These are phyloP conservation scores for Cicer pinnatifidum DNA, from an alignment of 306 rosid species.

Conservation along the genomic window DNA sequence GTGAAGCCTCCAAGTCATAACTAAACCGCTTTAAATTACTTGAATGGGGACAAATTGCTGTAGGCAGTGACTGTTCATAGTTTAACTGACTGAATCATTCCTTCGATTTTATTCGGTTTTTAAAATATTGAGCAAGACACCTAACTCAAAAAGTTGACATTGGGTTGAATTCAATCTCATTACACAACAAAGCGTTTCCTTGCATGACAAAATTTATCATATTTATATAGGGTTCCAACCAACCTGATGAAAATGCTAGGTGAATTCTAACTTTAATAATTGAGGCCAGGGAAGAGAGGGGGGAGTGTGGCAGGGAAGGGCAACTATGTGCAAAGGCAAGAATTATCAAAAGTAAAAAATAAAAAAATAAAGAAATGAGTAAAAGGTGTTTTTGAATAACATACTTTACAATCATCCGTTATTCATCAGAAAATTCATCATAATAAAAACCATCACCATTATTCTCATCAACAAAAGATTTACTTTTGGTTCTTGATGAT, in stretches of 20 bases:
- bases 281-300: background rate
- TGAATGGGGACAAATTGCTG: too few species aligned
- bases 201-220: background rate
- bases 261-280: background rate
- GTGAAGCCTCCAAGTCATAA: too few species aligned
- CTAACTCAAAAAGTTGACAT: too few species aligned
- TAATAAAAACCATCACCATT: constrained; percentile 54
- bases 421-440: constrained; percentile 64
- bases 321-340: constrained; percentile 9
- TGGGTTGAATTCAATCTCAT: background rate
- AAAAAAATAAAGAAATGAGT: background rate
- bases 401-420: constrained; percentile 18
- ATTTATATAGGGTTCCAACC: background rate
- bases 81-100: too few species aligned
- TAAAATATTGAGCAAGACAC: background rate
- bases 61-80: too few species aligned
- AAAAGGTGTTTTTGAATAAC: background rate
- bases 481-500: constrained; percentile 54
- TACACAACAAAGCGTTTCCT: background rate
- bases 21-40: too few species aligned
- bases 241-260: background rate
- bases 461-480: constrained; percentile 56
- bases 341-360: background rate
- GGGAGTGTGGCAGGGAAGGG: background rate
- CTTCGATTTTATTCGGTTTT: too few species aligned